phyloP scores from a whole-genome alignment of 2,329 filamentous ascomycete species.

The Diaporthe nobilis region DNA sequence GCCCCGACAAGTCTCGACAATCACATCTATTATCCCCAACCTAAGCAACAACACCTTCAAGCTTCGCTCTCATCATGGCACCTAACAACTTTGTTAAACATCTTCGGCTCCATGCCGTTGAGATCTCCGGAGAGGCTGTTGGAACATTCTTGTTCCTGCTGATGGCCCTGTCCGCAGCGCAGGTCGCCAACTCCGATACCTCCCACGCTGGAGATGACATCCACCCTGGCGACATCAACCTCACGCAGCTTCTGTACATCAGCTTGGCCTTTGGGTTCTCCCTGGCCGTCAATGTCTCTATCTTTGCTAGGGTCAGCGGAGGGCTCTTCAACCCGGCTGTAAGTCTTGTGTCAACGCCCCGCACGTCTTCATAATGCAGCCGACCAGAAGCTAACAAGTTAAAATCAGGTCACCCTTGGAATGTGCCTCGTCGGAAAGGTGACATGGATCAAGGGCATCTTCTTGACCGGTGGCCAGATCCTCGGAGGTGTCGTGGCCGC shows the following conservation, averaged over 20 bases:
- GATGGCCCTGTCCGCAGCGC: constrained; percentile 42
- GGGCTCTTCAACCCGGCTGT: constrained; percentile 42
- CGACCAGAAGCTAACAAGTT: background rate
- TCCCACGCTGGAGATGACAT: constrained; percentile 28
- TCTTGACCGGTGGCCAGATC: constrained; percentile 44
- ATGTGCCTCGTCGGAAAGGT: constrained; percentile 62
- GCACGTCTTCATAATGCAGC: background rate
- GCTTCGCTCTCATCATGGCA: constrained; percentile 9
- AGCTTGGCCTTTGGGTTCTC: constrained; percentile 40
- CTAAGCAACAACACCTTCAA: background rate
- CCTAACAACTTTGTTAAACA: constrained; percentile 30
- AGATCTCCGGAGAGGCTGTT: constrained; percentile 38
- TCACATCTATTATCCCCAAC: background rate
- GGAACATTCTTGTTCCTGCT: constrained; percentile 42
- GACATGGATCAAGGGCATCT: constrained; percentile 56
- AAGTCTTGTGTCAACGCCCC: constrained; percentile 3
- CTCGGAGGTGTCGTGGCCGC: constrained; percentile 55
- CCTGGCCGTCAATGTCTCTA: constrained; percentile 40
- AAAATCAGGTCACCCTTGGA: constrained; percentile 55
- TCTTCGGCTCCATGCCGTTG: constrained; percentile 36
- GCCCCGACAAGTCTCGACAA: background rate
- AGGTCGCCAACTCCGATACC: constrained; percentile 46
- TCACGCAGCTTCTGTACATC: constrained; percentile 47
- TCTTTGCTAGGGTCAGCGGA: constrained; percentile 39
- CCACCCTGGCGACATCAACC: constrained; percentile 41